phyloP scores from a whole-genome alignment of 208 protist species.

The Wallacemonas sp. region DNA sequence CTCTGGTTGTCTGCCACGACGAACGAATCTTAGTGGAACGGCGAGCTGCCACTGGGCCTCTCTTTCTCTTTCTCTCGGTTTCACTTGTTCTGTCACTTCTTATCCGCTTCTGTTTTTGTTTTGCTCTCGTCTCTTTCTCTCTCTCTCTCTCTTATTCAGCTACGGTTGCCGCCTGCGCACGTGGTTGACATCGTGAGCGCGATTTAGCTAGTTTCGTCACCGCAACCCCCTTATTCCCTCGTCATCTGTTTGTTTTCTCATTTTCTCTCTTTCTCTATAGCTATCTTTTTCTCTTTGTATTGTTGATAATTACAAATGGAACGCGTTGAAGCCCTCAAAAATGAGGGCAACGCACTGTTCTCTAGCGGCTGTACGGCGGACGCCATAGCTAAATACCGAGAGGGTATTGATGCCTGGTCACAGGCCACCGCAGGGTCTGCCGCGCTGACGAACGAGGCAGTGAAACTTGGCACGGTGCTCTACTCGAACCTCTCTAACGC shows the following conservation, averaged over 20 bases:
- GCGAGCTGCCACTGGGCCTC: no score
- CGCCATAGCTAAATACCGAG: conserved; percentile 37
- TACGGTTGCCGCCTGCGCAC: no score
- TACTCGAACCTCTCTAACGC: conserved; percentile 79
- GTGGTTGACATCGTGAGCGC: no score
- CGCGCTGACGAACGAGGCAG: neutral
- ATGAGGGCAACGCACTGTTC: conserved; percentile 62
- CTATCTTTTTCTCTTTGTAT: neutral
- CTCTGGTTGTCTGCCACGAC: no score
- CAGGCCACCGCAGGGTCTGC: neutral
- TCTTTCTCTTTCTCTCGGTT: no score
- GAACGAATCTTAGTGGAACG: no score
- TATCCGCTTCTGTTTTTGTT: no score
- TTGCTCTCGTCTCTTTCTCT: neutral
- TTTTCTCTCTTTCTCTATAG: neutral
- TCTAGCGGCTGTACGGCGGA: conserved; percentile 28
- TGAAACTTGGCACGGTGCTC: conserved; percentile 38
- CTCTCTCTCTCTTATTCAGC: neutral
- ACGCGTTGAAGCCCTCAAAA: conserved; percentile 38
- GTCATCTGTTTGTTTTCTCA: neutral
- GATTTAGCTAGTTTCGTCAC: no score
- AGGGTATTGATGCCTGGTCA: conserved; percentile 24
- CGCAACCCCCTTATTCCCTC: neutral
- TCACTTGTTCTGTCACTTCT: no score
- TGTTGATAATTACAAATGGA: no score